Base-by-base conservation (phyloP, 2,329 filamentous ascomycete species). In the Fusarium nanum region DNA sequence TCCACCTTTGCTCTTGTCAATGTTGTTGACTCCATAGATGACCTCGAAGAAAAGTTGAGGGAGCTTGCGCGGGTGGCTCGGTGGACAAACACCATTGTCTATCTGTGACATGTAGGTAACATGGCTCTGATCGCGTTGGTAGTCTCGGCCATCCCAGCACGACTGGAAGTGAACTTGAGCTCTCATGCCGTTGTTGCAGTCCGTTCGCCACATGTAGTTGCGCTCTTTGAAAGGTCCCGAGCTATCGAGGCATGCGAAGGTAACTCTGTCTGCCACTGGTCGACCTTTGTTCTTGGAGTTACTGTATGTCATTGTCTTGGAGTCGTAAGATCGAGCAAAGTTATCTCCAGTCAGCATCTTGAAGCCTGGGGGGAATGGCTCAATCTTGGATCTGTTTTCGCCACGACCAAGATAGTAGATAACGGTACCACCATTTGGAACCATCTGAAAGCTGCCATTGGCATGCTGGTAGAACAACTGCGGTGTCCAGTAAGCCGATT, bases 401-500 rank as follows among this genome's bases (percentile, higher is more conserved):
- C 72, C 72, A 2, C 72, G 71, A 1, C 72, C 72, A 8, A 73
- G 72, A 25, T 73, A 73, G 54, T 73, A 73, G 25, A 73, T 42
- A 12, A 73, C 60, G 2, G 72, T 73, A 13, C 72, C 72, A 3
- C 64, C 60, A 12, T 73, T 73, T 2, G 72, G 72, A 3, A 73
- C 72, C 56, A 74, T 68, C 58, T 73, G 45, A 23, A 73, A 74
- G 25, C 63, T 71, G 2, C 72, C 71, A 10, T 73, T 73, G 5
- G 52, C 59, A 11, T 73, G 71, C 9, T 69, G 71, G 23, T 56
- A 73, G 41, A 64, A 73, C 6, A 73, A 56, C n/a, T 73, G 72
- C 1, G 72, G 72, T 30, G 72, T 73, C 72, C 72, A 73, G 55
- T 73, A 73, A 8, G 71, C 72, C 7, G 72, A 73, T 25, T 74